Percentiles rank a stretch among this genome's conserved stretches.
These are phyloP conservation scores for Calonectria pteridis DNA, from an alignment of 2,329 filamentous ascomycete genomes.

Conservation along the genomic window DNA sequence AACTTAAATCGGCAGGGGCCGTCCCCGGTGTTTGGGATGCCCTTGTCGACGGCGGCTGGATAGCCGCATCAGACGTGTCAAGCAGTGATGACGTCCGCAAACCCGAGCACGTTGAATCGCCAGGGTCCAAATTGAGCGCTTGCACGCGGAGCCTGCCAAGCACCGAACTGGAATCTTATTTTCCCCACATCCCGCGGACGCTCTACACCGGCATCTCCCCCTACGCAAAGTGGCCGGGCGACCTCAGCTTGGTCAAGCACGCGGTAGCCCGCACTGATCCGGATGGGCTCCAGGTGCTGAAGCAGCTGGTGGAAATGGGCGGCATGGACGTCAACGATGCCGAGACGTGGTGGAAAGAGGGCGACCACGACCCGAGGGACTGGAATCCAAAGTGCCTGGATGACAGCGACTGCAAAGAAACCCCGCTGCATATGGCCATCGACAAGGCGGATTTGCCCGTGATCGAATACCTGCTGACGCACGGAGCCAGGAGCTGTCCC, in stretches of 20 bases:
- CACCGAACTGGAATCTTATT: slow-evolving; percentile 2
- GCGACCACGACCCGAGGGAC: slow-evolving; percentile 21
- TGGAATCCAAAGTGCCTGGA: slow-evolving; percentile 21
- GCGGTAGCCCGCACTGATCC: slow-evolving; percentile 12
- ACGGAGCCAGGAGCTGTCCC: slow-evolving; percentile 11
- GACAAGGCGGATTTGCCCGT: slow-evolving; percentile 9
- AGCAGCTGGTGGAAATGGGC: slow-evolving; percentile 19
- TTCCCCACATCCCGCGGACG: slow-evolving; percentile 13
- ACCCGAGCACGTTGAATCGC: neutral
- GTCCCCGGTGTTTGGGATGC: neutral
- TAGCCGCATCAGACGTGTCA: neutral
- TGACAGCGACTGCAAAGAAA: slow-evolving; percentile 20
- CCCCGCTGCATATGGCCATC: slow-evolving; percentile 21
- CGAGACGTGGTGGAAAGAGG: slow-evolving; percentile 20
- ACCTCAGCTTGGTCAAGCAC: neutral
- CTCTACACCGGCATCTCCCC: slow-evolving; percentile 20
- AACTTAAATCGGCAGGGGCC: neutral
- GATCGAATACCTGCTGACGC: slow-evolving; percentile 19
- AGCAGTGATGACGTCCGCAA: no score
- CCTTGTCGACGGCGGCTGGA: neutral
- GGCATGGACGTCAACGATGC: slow-evolving; percentile 27
- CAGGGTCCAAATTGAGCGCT: neutral
- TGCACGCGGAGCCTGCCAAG: slow-evolving; percentile 1
- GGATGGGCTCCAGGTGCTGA: slow-evolving; percentile 15
- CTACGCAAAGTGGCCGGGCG: slow-evolving; percentile 23